Evolutionary conservation across 2,329 filamentous ascomycete species (phyloP).

Genomic region (Aplosporella prunicola): DNA sequence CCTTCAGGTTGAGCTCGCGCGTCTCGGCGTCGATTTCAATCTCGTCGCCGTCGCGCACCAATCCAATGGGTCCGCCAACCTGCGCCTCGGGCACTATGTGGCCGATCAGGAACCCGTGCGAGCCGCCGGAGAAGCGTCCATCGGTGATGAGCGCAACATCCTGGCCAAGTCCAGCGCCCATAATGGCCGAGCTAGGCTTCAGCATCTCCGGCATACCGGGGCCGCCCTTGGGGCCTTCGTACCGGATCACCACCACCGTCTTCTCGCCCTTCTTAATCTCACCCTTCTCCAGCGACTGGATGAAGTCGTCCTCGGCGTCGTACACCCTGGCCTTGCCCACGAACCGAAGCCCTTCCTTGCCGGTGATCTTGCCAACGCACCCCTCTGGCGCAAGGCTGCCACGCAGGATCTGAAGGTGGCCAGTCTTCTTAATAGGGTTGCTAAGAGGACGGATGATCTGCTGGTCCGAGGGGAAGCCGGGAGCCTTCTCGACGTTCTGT

Average conservation of each 20-base stretch:
- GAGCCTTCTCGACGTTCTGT: constrained; percentile 44
- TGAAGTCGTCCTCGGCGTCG: constrained; percentile 60
- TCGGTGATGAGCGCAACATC: constrained; percentile 68
- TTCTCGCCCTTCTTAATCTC: constrained; percentile 68
- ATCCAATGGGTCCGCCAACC: constrained; percentile 73
- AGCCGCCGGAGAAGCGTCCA: constrained; percentile 69
- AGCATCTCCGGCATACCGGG: constrained; percentile 70
- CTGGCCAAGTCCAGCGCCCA: constrained; percentile 63
- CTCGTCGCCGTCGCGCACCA: constrained; percentile 71
- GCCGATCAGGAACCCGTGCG: constrained; percentile 78
- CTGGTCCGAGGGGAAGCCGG: constrained; percentile 59
- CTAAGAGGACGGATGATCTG: constrained; percentile 59
- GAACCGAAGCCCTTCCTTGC: constrained; percentile 62
- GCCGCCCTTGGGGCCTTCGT: constrained; percentile 63
- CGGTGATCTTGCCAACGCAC: constrained; percentile 66
- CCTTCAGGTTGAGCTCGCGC: constrained; percentile 54
- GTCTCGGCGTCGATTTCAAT: constrained; percentile 77
- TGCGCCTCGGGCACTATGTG: constrained; percentile 83
- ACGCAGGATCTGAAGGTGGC: constrained; percentile 64
- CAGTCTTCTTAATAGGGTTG: constrained; percentile 61
- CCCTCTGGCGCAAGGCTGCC: constrained; percentile 61
- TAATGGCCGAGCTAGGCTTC: constrained; percentile 62
- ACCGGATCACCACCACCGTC: constrained; percentile 66
- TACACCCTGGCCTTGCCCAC: constrained; percentile 61
- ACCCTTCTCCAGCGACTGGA: constrained; percentile 54